These are phyloP conservation scores for Linum lewisii DNA, from an alignment of 345 rosid species.

Conservation along the genomic window DNA sequence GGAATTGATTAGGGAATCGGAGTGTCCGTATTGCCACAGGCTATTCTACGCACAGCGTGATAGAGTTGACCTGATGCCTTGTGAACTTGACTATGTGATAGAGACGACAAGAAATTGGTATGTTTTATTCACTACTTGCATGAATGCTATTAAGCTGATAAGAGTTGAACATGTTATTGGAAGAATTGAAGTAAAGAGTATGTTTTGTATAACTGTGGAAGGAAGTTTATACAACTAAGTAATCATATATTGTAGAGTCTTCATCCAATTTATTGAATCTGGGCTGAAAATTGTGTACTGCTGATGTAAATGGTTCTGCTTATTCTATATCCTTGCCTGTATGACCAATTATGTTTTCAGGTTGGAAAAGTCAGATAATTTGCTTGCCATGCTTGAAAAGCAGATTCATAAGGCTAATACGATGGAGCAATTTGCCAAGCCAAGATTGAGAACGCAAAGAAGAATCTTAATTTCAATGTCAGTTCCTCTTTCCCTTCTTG, in stretches of 20 bases:
- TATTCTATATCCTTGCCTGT: background rate
- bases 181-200: too few relatives aligned
- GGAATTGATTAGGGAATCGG: too few relatives aligned
- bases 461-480: conserved; percentile 2
- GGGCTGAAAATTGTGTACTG: too few relatives aligned
- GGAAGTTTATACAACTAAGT: too few relatives aligned
- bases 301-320: background rate
- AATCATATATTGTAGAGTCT: too few relatives aligned
- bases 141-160: too few relatives aligned
- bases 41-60: too few relatives aligned
- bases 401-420: conserved; percentile 13
- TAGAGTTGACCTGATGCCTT: conserved; percentile 10
- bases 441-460: conserved; percentile 1
- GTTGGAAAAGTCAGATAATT: conserved; percentile 13
- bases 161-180: too few relatives aligned
- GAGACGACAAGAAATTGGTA: conserved; percentile 12
- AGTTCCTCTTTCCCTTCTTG: background rate
- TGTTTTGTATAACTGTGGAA: too few relatives aligned
- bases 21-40: too few relatives aligned
- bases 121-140: background rate
- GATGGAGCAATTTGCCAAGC: conserved; percentile 2
- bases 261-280: too few relatives aligned
- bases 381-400: conserved; percentile 15
- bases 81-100: conserved; percentile 13
- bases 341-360: background rate